Base-by-base conservation (phyloP, 78 protist genomes). In the Dictyostelium discoideum region DNA sequence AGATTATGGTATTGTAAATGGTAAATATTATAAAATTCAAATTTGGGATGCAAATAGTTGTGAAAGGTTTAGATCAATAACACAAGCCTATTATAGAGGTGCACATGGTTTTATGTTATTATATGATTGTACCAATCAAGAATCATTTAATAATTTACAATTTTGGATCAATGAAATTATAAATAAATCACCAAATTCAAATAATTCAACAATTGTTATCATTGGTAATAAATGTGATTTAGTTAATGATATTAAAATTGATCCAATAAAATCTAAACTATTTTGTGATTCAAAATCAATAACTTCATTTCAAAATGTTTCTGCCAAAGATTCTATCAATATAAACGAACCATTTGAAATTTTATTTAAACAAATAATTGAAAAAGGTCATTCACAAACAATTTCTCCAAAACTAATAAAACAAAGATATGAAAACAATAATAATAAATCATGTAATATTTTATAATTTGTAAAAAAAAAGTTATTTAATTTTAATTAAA, bases 141-240 rank as follows among this genome's bases (percentile, higher is more conserved):
- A 24, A 69, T 69, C 77, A 69, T 69, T 69, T 69, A 20, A 69
- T 11, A 69, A 69, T 69, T 69, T 69, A 26, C 37, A 69, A 69
- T 24, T 69, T 26, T 69, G 77, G 77, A 10, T 69, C 7, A 10
- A 24, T 26, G 77, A 69, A 69, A 26, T 69, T 69, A 69, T 24
- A 69, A 69, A n/a, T 37, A 26, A 69, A 2, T 69, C 42, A 26
- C 77, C 77, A 69, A 0, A 14, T 20, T 29, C 18, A 69, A 65
- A n/a, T 65, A 24, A 65, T n/a, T 10, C 39, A 69, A 10, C 77
- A 69, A 69, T 26, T 9, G 39, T 69, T 26, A 69, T 69, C 39
- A 69, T 69, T 69, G 77, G 77, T 26, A 69, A 69, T 69, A 69
- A 69, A 69, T 69, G 42, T 26, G 77, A 69, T 69, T 26, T 69